Conservation (phyloP, 2,329 filamentous ascomycete species). For the Furcasterigmium furcatum region DNA sequence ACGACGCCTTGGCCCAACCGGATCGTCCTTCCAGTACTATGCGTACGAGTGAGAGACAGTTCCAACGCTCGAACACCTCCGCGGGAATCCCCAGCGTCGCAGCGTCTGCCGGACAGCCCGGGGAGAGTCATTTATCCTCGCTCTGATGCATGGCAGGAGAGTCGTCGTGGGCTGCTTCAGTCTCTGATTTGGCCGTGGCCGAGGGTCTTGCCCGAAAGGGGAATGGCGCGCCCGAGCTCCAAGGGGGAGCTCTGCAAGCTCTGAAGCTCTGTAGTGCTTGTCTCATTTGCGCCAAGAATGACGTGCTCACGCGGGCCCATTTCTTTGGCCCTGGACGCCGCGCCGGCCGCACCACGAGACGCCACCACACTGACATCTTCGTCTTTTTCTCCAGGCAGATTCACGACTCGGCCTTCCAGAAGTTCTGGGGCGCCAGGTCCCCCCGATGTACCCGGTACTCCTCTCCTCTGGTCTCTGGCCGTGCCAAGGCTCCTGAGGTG, state of each 20-base stretch:
- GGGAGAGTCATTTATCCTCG: too few relatives aligned
- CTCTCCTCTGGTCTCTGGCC: background rate
- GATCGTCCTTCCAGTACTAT: too few relatives aligned
- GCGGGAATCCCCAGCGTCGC: too few relatives aligned
- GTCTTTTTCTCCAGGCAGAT: background rate
- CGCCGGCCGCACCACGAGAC: background rate
- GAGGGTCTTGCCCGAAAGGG: background rate
- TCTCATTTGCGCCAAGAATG: constrained; percentile 4
- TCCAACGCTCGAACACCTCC: too few relatives aligned
- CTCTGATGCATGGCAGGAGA: too few relatives aligned
- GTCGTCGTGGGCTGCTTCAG: too few relatives aligned
- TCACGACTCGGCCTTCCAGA: background rate
- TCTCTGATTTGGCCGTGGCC: too few relatives aligned
- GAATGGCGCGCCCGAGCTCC: background rate
- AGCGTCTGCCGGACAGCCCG: too few relatives aligned
- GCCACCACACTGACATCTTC: background rate
- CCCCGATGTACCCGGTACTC: background rate
- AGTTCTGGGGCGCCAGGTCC: background rate
- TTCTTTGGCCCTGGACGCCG: background rate
- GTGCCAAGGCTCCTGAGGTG: too few relatives aligned
- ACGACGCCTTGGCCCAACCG: too few relatives aligned
- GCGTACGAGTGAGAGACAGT: too few relatives aligned
- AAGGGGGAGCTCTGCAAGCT: constrained; percentile 2
- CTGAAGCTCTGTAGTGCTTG: background rate
- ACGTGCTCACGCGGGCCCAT: constrained; percentile 1